phyloP scores from a whole-genome alignment of 2,329 filamentous ascomycete species.

The Trichoderma koningiopsis region DNA sequence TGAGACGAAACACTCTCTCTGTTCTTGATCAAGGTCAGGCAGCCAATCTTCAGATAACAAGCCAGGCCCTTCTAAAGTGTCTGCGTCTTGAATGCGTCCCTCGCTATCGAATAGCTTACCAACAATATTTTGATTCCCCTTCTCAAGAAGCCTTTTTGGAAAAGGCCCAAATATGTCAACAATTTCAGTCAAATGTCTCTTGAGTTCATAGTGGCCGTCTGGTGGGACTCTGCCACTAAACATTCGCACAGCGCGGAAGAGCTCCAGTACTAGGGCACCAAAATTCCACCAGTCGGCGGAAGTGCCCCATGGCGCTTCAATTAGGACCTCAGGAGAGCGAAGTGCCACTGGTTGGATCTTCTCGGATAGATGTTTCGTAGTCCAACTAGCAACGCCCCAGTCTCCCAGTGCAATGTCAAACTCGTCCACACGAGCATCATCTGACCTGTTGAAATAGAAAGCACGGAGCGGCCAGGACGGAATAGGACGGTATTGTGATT shows the following conservation, averaged over 20 bases:
- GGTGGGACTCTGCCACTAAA: neutral
- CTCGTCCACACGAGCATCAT: neutral
- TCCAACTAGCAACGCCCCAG: neutral
- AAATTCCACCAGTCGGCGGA: slow-evolving; percentile 5
- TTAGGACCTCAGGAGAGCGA: slow-evolving; percentile 7
- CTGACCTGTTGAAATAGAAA: neutral
- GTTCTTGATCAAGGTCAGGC: neutral
- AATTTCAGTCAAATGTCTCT: neutral
- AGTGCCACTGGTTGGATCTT: neutral
- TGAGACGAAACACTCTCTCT: neutral
- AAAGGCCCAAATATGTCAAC: slow-evolving; percentile 2
- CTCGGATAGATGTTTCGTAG: neutral
- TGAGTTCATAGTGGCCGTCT: neutral
- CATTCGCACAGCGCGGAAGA: slow-evolving; percentile 5
- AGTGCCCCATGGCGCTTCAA: slow-evolving; percentile 7
- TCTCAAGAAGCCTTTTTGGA: neutral
- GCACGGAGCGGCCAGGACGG: neutral
- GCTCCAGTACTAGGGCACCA: neutral
- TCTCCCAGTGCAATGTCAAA: neutral
- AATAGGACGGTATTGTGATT: neutral
- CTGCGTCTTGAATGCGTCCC: neutral
- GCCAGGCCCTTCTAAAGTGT: neutral
- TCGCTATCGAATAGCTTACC: neutral
- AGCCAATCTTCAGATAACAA: neutral
- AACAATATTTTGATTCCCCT: neutral